phyloP scores from a whole-genome alignment of 805 yeast genomes.

The Candida mattraensis region DNA sequence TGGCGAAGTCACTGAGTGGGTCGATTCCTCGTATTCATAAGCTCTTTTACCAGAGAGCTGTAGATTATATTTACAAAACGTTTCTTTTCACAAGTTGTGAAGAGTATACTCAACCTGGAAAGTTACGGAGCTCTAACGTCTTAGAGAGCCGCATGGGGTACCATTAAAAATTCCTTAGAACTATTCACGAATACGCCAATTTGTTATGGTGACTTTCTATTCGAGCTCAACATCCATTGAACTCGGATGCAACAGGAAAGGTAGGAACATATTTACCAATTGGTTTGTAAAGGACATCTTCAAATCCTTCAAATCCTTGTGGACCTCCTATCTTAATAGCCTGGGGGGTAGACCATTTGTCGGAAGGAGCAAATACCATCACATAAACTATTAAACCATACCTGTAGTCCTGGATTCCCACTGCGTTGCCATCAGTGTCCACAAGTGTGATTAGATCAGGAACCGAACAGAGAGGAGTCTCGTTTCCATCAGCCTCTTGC shows the following conservation, averaged over 20 bases:
- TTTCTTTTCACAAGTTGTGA: no score
- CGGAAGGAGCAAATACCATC: constrained; percentile 36
- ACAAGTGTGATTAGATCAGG: constrained; percentile 43
- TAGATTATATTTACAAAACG: no score
- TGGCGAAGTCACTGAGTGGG: no score
- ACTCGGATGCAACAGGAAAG: constrained; percentile 9
- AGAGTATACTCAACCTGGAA: no score
- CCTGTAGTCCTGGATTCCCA: constrained; percentile 45
- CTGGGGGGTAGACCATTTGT: constrained; percentile 35
- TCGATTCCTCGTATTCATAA: no score
- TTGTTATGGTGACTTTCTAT: no score
- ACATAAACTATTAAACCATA: constrained; percentile 44
- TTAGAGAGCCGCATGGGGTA: no score
- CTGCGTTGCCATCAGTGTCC: constrained; percentile 43
- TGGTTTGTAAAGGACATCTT: constrained; percentile 36
- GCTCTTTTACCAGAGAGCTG: no score
- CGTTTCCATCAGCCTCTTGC: constrained; percentile 21
- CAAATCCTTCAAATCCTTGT: constrained; percentile 33
- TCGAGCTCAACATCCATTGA: background rate
- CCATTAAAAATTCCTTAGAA: no score
- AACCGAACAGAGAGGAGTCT: constrained; percentile 35
- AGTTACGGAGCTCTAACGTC: no score
- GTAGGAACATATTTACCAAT: constrained; percentile 32
- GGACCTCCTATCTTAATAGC: constrained; percentile 44
- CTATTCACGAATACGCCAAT: no score